Evolutionary conservation across 192 early-diverging fungal genomes (phyloP).

Genomic region (Podila epicladia): DNA sequence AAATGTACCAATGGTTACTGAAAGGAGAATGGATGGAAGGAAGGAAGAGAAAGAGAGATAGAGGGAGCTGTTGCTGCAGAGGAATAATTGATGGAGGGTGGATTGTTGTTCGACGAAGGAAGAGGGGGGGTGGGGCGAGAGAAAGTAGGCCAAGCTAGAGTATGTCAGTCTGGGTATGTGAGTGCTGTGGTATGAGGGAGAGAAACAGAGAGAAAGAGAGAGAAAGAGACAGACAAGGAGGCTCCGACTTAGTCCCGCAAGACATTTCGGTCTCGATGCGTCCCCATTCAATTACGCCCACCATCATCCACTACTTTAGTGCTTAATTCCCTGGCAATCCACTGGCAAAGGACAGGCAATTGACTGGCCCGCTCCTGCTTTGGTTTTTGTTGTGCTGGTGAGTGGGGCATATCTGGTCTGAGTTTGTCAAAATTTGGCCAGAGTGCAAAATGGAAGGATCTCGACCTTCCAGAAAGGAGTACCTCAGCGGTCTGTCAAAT

Average conservation of each 20-base stretch:
- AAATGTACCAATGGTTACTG: neutral
- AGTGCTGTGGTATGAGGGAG: neutral
- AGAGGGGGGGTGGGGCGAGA: too few species aligned
- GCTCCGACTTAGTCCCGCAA: neutral
- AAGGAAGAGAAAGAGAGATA: constrained; percentile 3
- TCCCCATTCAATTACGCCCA: neutral
- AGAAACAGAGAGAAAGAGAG: neutral
- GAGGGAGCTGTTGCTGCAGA: neutral
- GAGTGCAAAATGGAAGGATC: too few species aligned
- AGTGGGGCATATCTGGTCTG: too few species aligned
- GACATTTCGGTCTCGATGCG: neutral
- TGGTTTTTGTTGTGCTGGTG: neutral
- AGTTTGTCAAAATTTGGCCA: neutral
- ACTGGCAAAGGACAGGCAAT: neutral
- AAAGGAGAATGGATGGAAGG: neutral
- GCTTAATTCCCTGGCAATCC: too few species aligned
- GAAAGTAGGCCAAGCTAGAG: too few species aligned
- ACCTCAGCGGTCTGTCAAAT: neutral
- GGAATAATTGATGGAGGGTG: too few species aligned
- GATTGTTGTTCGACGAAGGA: too few species aligned
- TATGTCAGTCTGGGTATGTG: too few species aligned
- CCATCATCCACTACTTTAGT: neutral
- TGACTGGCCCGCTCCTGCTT: too few species aligned
- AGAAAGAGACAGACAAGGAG: too few species aligned
- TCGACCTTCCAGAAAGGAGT: neutral